Conservation (phyloP, 768 basidiomycete species). For the Trichaptum fuscoviolaceum region DNA sequence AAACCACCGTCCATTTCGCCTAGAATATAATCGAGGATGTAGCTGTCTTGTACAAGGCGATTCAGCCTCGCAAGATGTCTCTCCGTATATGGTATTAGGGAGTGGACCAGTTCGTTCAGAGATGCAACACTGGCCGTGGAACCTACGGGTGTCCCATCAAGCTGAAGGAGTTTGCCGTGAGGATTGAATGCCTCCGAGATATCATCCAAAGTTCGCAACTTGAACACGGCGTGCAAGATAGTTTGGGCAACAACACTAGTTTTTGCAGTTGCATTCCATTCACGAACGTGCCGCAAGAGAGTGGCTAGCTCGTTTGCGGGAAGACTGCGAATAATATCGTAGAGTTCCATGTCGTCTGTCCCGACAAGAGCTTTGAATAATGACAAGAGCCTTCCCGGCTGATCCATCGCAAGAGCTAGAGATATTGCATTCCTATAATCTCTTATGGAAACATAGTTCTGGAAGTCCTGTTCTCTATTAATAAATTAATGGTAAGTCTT, state of each 20-base stretch:
- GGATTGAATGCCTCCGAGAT: slow-evolving; percentile 57
- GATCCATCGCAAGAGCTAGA: slow-evolving; percentile 88
- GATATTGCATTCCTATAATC: slow-evolving; percentile 91
- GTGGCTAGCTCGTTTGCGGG: slow-evolving; percentile 69
- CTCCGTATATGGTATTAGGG: slow-evolving; percentile 90
- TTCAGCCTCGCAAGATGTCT: slow-evolving; percentile 85
- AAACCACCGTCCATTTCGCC: slow-evolving; percentile 84
- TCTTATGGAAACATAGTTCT: slow-evolving; percentile 80
- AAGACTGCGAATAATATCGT: slow-evolving; percentile 75
- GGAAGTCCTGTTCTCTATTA: slow-evolving; percentile 91
- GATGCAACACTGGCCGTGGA: slow-evolving; percentile 32
- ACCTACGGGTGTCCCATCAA: slow-evolving; percentile 8
- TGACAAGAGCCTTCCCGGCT: slow-evolving; percentile 79
- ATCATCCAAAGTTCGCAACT: slow-evolving; percentile 69
- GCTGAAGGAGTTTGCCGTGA: slow-evolving; percentile 14
- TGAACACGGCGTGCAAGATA: slow-evolving; percentile 76
- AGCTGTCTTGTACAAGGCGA: slow-evolving; percentile 88
- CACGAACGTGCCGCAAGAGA: slow-evolving; percentile 74
- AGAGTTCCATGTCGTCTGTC: slow-evolving; percentile 70
- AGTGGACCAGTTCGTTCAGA: slow-evolving; percentile 76
- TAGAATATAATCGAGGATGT: slow-evolving; percentile 85
- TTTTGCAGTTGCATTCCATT: slow-evolving; percentile 95
- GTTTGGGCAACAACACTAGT: slow-evolving; percentile 82
- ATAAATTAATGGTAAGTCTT: background rate
- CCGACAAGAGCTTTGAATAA: slow-evolving; percentile 67